A percentile compares a stretch with the other conserved stretches of the same genome.
Conservation (phyloP, 2,329 filamentous ascomycete species). For the Fusarium chlamydosporum region DNA sequence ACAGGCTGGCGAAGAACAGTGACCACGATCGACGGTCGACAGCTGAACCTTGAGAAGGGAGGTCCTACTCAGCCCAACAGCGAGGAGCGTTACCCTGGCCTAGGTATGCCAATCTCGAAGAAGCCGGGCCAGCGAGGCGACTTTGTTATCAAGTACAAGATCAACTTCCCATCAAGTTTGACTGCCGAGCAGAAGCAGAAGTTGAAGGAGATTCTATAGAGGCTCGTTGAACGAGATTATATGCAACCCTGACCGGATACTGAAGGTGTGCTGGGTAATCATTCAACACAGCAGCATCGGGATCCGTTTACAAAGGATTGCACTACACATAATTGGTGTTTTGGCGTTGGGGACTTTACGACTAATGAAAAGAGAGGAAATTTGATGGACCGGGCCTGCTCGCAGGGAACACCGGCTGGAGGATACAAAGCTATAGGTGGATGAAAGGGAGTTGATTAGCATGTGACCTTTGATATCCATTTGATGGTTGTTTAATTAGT, state of each 20-base stretch:
- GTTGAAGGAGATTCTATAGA: conserved; percentile 81
- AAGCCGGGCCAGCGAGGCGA: conserved; percentile 87
- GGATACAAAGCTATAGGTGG: conserved; percentile 8
- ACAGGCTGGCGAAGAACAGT: conserved; percentile 96
- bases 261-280: neutral
- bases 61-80: conserved; percentile 90
- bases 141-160: conserved; percentile 89
- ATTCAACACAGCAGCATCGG: conserved; percentile 3
- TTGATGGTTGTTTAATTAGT: conserved; percentile 37
- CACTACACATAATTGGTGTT: conserved; percentile 40
- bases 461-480: conserved; percentile 44
- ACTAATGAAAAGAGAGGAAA: conserved; percentile 44
- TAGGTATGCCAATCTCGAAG: conserved; percentile 97
- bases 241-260: conserved; percentile 14
- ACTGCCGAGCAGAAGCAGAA: conserved; percentile 83
- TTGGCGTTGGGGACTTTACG: conserved; percentile 47
- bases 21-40: conserved; percentile 91
- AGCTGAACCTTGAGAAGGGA: conserved; percentile 81
- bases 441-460: conserved; percentile 27
- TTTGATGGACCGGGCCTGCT: conserved; percentile 2
- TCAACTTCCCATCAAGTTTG: conserved; percentile 88
- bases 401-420: conserved; percentile 2
- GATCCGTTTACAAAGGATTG: conserved; percentile 13
- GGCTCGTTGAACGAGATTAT: neutral
- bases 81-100: conserved; percentile 82